A percentile compares a stretch with the other conserved stretches of the same genome.
Conservation (phyloP, 352 stramenopile genomes). For the Phytopythium aichiense region DNA sequence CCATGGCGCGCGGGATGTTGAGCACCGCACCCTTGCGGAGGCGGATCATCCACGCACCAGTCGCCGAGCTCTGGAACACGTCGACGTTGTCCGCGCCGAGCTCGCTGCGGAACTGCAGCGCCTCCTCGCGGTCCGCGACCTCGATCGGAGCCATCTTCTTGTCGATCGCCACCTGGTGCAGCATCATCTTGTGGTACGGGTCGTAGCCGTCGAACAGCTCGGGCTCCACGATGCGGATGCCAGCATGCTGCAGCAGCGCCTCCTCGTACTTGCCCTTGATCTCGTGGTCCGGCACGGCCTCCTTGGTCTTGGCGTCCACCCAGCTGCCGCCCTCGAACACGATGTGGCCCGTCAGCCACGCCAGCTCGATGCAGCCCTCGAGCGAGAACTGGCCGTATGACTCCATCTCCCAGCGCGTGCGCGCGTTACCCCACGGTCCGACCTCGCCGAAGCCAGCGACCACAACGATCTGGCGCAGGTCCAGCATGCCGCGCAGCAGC, state of each 20-base stretch:
- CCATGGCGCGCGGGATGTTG: constrained; percentile 74
- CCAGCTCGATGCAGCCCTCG: constrained; percentile 86
- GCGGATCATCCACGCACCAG: constrained; percentile 80
- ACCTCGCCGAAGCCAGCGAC: constrained; percentile 86
- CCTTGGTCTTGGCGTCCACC: constrained; percentile 80
- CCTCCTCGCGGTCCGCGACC: constrained; percentile 77
- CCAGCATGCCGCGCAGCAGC: constrained; percentile 68
- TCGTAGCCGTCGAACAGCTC: constrained; percentile 88
- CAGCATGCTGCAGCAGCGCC: constrained; percentile 67
- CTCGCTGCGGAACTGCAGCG: constrained; percentile 74
- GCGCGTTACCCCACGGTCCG: constrained; percentile 80
- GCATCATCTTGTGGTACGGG: constrained; percentile 81
- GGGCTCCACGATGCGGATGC: constrained; percentile 84
- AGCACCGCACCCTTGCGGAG: constrained; percentile 77
- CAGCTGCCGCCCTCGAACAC: constrained; percentile 79
- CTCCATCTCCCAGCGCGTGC: constrained; percentile 90
- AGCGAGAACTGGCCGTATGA: constrained; percentile 87
- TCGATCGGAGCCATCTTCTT: constrained; percentile 89
- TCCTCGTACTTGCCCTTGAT: constrained; percentile 85
- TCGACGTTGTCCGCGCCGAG: constrained; percentile 82
- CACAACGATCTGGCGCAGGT: constrained; percentile 80
- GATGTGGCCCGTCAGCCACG: constrained; percentile 83
- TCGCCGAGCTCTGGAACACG: constrained; percentile 58
- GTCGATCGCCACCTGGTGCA: constrained; percentile 86
- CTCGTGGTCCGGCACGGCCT: constrained; percentile 67